phyloP scores from a whole-genome alignment of 192 early-diverging fungal species.

The Coemansia sp. region DNA sequence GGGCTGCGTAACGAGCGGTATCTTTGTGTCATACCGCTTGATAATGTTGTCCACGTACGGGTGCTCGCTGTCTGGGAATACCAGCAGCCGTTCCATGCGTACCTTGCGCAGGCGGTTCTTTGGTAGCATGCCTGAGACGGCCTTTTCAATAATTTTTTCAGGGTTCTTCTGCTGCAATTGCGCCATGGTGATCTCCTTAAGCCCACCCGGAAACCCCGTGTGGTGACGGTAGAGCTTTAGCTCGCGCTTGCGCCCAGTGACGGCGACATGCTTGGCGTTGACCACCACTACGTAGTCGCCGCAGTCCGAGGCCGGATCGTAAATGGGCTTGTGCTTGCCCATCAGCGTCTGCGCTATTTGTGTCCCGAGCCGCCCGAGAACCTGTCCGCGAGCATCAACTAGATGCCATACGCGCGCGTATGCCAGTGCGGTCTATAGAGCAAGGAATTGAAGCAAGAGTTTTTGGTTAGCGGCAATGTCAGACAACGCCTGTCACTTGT shows the following conservation, averaged over 20 bases:
- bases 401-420: constrained; percentile 89
- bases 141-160: constrained; percentile 78
- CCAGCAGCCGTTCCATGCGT: constrained; percentile 67
- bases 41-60: constrained; percentile 84
- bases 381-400: constrained; percentile 80
- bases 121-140: constrained; percentile 90
- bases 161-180: constrained; percentile 72
- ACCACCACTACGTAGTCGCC: constrained; percentile 96
- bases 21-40: constrained; percentile 66
- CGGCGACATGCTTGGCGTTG: constrained; percentile 75
- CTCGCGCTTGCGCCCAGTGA: constrained; percentile 79
- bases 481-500: neutral
- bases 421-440: constrained; percentile 67
- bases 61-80: constrained; percentile 83
- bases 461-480: neutral
- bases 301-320: constrained; percentile 82
- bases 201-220: constrained; percentile 78
- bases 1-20: constrained; percentile 38
- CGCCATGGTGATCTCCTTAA: constrained; percentile 74
- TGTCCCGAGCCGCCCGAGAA: constrained; percentile 81
- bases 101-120: constrained; percentile 84
- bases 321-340: constrained; percentile 96
- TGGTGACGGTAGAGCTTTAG: constrained; percentile 88
- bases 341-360: constrained; percentile 84
- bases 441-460: neutral